Percentiles rank a stretch among this genome's conserved stretches.
Evolutionary conservation across 179 eudicot genomes (phyloP).

Genomic region (Heliamphora pulchella): DNA sequence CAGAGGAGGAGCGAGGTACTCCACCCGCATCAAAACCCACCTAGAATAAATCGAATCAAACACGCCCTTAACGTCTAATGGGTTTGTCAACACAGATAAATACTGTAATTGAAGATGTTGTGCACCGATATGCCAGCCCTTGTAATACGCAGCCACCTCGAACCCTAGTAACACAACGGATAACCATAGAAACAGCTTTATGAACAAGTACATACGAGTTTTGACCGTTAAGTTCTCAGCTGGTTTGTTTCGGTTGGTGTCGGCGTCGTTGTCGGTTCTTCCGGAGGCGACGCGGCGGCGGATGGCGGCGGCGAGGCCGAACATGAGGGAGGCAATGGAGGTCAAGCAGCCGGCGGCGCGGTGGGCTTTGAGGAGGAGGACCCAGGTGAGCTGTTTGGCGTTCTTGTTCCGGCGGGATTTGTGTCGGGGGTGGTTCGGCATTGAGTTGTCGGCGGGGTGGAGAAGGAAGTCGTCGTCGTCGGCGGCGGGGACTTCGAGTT

Average conservation of each 20-base stretch:
- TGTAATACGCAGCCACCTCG: constrained; percentile 33
- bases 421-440: constrained; percentile 15
- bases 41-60: constrained; percentile 48
- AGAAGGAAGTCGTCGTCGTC: constrained; percentile 35
- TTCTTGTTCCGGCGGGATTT: constrained; percentile 40
- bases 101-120: constrained; percentile 37
- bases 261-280: constrained; percentile 36
- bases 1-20: constrained; percentile 78
- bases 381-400: constrained; percentile 94
- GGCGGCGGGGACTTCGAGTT: constrained; percentile 42
- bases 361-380: constrained; percentile 83
- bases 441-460: constrained; percentile 20
- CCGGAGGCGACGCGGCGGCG: constrained; percentile 72
- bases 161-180: background rate
- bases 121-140: constrained; percentile 57
- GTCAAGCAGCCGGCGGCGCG: constrained; percentile 81
- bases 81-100: constrained; percentile 24
- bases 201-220: constrained; percentile 35
- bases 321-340: constrained; percentile 48
- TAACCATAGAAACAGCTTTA: constrained; percentile 33
- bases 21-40: constrained; percentile 70
- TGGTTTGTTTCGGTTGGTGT: too few relatives aligned
- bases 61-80: constrained; percentile 31
- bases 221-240: constrained; percentile 24
- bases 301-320: constrained; percentile 46